Base-by-base conservation (phyloP, 2,329 filamentous ascomycete genomes). In the Trichoderma sp. region DNA sequence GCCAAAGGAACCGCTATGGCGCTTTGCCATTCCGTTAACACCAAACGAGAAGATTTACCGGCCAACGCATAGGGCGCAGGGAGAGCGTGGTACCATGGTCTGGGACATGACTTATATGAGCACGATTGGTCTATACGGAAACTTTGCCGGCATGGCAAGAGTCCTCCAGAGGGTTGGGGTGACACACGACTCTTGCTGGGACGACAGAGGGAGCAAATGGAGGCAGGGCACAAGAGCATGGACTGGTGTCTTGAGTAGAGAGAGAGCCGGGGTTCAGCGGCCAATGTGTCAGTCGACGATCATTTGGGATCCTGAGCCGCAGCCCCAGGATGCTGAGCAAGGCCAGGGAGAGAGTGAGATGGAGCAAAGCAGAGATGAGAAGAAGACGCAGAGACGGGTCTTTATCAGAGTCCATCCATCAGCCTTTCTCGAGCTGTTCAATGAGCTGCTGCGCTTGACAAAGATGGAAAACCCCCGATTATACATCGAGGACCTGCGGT, bases 71-170 rank as follows among this genome's bases (percentile, higher is more conserved):
- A 88, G 94, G 71, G 90, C 92, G 25, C 87, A 89, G 63, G 89
- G 89, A 32, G 85, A 90, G 63, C 87, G 90, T 71, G 94, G 95
- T 5, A 90, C 90, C 25, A 83, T 98, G 52, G 89, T 89, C 1
- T 98, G 94, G 93, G 95, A 99, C 79, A 92, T 89, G 83, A 98
- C 94, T 77, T 99, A 97, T 76, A 91, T 95, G 82, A 92, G 92
- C 72, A 97, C 93, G 1, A 90, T 98, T 71, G 86, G 90, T 15
- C 76, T 98, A 4, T 89, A 90, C 72, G 95, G 94, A 0, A 80
- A 83, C 15, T 81, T 87, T 48, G 78, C 81, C 34, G 89, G 89
- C 64, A 80, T 97, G 48, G 82, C 89, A 66, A 85, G 86, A 42
- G 82, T 94, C 10, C 77, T 98, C 37, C 87, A 83, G 73, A 84